phyloP scores from a whole-genome alignment of 2,329 filamentous ascomycete genomes.

The Xylariaceae sp. region DNA sequence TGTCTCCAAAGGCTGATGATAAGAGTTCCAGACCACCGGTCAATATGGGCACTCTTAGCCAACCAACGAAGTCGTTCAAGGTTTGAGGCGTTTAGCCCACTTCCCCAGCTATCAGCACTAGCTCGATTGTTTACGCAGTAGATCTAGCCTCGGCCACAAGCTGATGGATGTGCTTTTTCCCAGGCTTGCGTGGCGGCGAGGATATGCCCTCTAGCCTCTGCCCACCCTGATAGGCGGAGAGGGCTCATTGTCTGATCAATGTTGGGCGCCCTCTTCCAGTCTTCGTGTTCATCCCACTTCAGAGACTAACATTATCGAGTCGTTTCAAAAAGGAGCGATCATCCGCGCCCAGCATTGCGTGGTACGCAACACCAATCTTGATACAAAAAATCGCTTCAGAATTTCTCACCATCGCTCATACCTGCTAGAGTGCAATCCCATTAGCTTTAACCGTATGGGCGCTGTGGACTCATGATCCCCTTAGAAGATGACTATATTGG shows the following conservation, averaged over 20 bases:
- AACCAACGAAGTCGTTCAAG: not conserved
- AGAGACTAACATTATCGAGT: not conserved
- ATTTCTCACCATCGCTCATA: too few species aligned
- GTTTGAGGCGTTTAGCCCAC: not conserved
- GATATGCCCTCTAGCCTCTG: conserved; percentile 20
- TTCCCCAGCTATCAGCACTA: not conserved
- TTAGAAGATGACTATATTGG: not conserved
- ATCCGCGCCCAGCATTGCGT: not conserved
- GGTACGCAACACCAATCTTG: not conserved
- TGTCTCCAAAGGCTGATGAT: not conserved
- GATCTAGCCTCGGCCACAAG: conserved; percentile 13
- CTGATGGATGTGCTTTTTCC: conserved; percentile 13
- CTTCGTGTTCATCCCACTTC: not conserved
- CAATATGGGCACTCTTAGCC: not conserved
- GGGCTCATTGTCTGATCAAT: conserved; percentile 2
- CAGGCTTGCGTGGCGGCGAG: conserved; percentile 14
- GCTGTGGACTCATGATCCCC: not conserved
- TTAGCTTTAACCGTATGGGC: not conserved
- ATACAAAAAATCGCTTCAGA: too few species aligned
- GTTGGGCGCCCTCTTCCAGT: not conserved
- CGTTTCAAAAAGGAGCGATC: not conserved
- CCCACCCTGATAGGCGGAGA: conserved; percentile 5
- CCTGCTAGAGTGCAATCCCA: not conserved
- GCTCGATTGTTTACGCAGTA: not conserved
- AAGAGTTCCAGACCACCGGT: not conserved